Conservation (phyloP, 805 yeast species). For the Danielozyma ontarioensis region DNA sequence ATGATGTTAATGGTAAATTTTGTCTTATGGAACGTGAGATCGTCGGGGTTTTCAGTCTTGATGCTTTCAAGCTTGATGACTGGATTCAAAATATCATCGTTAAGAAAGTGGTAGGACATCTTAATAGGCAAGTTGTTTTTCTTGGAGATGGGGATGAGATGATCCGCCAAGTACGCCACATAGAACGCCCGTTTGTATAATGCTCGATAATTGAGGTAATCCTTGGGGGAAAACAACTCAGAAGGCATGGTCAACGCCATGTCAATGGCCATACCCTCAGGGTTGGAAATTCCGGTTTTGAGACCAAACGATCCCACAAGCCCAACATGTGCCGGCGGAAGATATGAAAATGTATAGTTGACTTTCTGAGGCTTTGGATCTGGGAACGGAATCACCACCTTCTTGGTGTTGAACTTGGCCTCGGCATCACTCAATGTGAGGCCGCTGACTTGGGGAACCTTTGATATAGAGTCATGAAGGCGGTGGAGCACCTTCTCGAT, state of each 20-base stretch:
- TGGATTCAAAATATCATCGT: conserved; percentile 77
- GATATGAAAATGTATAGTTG: conserved; percentile 66
- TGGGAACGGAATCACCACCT: conserved; percentile 73
- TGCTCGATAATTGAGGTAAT: conserved; percentile 84
- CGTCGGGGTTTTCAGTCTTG: conserved; percentile 43
- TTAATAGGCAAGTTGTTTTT: conserved; percentile 58
- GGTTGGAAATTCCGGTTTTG: conserved; percentile 68
- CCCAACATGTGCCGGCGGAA: conserved; percentile 67
- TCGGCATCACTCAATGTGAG: conserved; percentile 58
- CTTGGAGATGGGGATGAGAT: conserved; percentile 49
- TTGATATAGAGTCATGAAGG: conserved; percentile 61
- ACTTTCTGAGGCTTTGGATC: conserved; percentile 80
- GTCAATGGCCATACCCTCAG: conserved; percentile 66
- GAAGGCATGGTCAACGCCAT: conserved; percentile 79
- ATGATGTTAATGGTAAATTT: conserved; percentile 68
- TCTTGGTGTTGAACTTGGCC: conserved; percentile 43
- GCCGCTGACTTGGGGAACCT: conserved; percentile 48
- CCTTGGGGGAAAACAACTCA: conserved; percentile 73
- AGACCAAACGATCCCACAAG: conserved; percentile 88
- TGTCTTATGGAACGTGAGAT: conserved; percentile 56
- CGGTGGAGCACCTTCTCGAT: conserved; percentile 75
- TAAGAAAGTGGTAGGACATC: conserved; percentile 57
- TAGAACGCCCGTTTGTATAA: conserved; percentile 87
- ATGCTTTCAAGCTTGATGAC: conserved; percentile 59
- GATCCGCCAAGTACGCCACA: conserved; percentile 69